Base-by-base conservation (phyloP, 352 stramenopile species). In the Pythium guiyangense region DNA sequence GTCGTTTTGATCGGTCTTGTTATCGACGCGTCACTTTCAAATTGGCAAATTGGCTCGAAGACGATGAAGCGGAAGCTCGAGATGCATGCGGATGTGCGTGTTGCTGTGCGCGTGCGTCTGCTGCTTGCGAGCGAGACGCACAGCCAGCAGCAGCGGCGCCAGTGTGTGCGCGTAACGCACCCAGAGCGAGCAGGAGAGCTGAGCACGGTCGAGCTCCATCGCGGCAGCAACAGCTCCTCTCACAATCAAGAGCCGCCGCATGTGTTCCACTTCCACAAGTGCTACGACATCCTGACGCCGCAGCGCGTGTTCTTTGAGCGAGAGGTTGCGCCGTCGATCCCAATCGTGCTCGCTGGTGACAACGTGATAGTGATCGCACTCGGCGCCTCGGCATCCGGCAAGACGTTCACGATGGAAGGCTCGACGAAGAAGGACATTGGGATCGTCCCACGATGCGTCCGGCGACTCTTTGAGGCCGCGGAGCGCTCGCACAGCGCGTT, bases 351-450 rank as follows among this genome's bases (percentile, higher is more conserved):
- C 17, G 57, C 73, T 0, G 80, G 77, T 6, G 59, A 77, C 22
- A 77, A 84, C 58, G 74, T 66, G 18, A 77, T 71, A 2, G 64
- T 88, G 29, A 71, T 88, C 43, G 75, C 75, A 35, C 88, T 86
- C 42, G 80, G 75, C 18, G 75, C 77, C 37, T 78, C 75, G n/a
- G 72, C 70, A 26, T 66, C 74, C 18, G 74, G 77, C 51, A 90
- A 90, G 54, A 84, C 79, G 34, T 90, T 81, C 57, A 85, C 77
- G 42, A 85, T 89, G 75, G 71, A 83, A 49, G 79, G 77, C 48
- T 70, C 66, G 35, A 74, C 66, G 35, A 74, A 75, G 58, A 62
- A 57, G n/a, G 75, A 77, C 47, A 37, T 69, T 6, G 79, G 77
- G 22, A 73, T 90, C 52, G 78, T 81, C 44, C 70, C 68, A 17